These are phyloP conservation scores for Taphrina populina DNA, from an alignment of 1,139 yeast genomes.

Conservation along the genomic window DNA sequence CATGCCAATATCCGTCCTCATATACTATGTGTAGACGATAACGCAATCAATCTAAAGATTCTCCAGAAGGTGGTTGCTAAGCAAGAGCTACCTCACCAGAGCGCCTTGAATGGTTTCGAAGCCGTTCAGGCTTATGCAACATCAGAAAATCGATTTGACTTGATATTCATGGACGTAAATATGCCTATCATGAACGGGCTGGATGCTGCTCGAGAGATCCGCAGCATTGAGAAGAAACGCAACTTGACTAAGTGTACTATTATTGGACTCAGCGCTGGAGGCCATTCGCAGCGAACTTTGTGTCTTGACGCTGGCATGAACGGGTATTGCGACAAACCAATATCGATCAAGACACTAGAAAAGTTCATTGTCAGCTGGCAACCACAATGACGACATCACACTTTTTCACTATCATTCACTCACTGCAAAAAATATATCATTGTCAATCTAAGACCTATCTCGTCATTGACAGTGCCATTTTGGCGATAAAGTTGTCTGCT, in stretches of 20 bases:
- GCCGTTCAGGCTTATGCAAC: slow-evolving; percentile 6
- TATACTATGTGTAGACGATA: slow-evolving; percentile 26
- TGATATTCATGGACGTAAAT: slow-evolving; percentile 27
- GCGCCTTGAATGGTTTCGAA: slow-evolving; percentile 17
- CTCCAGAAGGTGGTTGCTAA: slow-evolving; percentile 19
- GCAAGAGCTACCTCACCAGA: slow-evolving; percentile 12
- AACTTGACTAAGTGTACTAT: slow-evolving; percentile 79
- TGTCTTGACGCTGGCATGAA: slow-evolving; percentile 20
- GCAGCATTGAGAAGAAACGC: slow-evolving; percentile 43
- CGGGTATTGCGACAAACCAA: slow-evolving; percentile 21
- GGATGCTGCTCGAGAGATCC: slow-evolving; percentile 16
- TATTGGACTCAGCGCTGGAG: slow-evolving; percentile 67
- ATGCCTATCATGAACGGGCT: slow-evolving; percentile 29
- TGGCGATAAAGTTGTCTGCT: too few species aligned
- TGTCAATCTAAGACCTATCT: too few species aligned
- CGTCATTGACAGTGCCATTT: too few species aligned
- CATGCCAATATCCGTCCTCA: background rate
- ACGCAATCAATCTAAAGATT: slow-evolving; percentile 24
- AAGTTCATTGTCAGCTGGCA: slow-evolving; percentile 5
- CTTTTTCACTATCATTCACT: too few species aligned
- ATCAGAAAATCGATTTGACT: slow-evolving; percentile 45
- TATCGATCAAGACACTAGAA: slow-evolving; percentile 5
- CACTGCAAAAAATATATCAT: too few species aligned
- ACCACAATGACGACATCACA: background rate
- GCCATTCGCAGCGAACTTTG: background rate